Conservation (phyloP, 2,329 filamentous ascomycete species). For the Aspergillus sp. region DNA sequence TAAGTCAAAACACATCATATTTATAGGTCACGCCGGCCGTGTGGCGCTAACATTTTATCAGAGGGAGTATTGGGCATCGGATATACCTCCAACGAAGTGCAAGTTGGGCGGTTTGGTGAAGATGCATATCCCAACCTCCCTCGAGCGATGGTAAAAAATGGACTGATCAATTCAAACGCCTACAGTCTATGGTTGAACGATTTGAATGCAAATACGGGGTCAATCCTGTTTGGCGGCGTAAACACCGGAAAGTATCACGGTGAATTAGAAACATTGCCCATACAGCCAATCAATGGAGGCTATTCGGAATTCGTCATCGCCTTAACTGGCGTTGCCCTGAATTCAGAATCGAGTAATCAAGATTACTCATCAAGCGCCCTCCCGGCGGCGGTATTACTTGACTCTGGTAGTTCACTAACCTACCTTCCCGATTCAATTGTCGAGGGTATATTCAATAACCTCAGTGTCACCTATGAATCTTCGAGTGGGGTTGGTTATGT, state of each 20-base stretch:
- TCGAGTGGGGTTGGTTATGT: conserved; percentile 50
- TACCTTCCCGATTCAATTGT: conserved; percentile 33
- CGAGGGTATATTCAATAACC: conserved; percentile 49
- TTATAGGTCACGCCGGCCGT: neutral
- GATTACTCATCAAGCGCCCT: conserved; percentile 32
- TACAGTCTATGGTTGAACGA: conserved; percentile 76
- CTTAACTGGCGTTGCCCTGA: conserved; percentile 54
- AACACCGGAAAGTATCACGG: conserved; percentile 63
- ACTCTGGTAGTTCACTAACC: conserved; percentile 38
- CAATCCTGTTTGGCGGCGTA: conserved; percentile 70
- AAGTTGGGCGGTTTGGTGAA: conserved; percentile 46
- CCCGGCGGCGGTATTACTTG: conserved; percentile 34
- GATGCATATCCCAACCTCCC: conserved; percentile 65
- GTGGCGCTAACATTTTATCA: conserved; percentile 7
- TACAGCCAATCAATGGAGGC: conserved; percentile 50
- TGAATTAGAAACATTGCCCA: conserved; percentile 60
- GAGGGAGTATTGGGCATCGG: conserved; percentile 84
- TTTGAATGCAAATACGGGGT: conserved; percentile 59
- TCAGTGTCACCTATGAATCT: conserved; percentile 57
- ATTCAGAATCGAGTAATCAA: conserved; percentile 14
- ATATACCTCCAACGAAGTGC: conserved; percentile 68
- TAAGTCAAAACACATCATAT: conserved; percentile 11
- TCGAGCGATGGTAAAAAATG: conserved; percentile 56
- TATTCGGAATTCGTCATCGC: conserved; percentile 66
- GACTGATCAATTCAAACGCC: conserved; percentile 60